Percentiles rank a stretch among this genome's conserved stretches.
Evolutionary conservation across 495 filamentous ascomycete genomes (phyloP).

Genomic region (Amorphotheca resinae): DNA sequence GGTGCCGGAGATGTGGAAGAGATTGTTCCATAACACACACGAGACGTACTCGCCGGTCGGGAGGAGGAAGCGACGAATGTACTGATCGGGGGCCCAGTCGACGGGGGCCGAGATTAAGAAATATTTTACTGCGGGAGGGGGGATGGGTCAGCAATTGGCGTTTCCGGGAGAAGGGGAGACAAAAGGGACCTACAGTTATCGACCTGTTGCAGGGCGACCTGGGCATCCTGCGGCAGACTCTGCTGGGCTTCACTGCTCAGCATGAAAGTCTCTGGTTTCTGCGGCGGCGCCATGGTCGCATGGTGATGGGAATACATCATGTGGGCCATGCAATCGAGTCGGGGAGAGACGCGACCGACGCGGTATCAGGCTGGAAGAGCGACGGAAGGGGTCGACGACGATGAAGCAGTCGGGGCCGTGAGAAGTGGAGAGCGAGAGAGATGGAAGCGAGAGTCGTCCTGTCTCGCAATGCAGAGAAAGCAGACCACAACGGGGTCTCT

Average conservation of each 20-base stretch:
- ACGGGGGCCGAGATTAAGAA: conserved; percentile 98
- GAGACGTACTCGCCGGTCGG: conserved; percentile 98
- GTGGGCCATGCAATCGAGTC: conserved; percentile 23
- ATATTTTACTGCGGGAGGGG: conserved; percentile 83
- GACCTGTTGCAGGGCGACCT: conserved; percentile 95
- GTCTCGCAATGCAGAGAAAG: too few species aligned
- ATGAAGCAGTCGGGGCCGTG: conserved; percentile 19
- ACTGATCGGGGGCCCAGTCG: conserved; percentile 94
- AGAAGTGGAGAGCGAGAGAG: conserved; percentile 13
- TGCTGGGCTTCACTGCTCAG: conserved; percentile 92
- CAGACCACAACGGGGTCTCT: conserved; percentile 7
- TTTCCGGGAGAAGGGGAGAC: not conserved
- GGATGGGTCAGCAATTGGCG: conserved; percentile 13
- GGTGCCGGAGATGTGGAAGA: conserved; percentile 97
- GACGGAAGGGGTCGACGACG: conserved; percentile 12
- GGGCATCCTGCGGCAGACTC: conserved; percentile 87
- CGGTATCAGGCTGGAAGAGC: conserved; percentile 7
- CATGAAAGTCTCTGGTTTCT: conserved; percentile 98
- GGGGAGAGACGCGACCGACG: conserved; percentile 11
- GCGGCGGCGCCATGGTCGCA: conserved; percentile 36
- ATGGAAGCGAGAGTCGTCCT: conserved; percentile 19
- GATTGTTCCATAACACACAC: conserved; percentile 96
- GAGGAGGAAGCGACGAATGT: conserved; percentile 87
- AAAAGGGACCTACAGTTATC: conserved; percentile 73
- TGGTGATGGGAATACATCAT: conserved; percentile 42